Conservation (phyloP, 2,329 filamentous ascomycete genomes). For the Talaromyces verruculosus region DNA sequence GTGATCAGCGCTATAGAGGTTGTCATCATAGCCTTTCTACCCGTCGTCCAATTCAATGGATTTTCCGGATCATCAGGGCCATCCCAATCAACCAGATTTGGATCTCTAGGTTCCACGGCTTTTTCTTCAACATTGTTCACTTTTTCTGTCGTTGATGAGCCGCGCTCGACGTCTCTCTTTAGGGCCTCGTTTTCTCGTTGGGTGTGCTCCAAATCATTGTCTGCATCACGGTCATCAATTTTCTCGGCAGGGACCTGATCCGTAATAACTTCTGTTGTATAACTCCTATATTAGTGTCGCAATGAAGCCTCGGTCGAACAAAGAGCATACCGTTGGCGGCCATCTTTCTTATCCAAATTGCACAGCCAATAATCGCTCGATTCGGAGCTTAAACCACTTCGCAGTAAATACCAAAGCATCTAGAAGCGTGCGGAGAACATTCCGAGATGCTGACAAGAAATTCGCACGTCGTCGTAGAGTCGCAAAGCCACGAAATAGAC, state of each 20-base stretch:
- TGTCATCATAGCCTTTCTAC: conserved; percentile 50
- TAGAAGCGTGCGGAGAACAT: neutral
- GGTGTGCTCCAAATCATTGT: neutral
- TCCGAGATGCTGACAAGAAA: neutral
- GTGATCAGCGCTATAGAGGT: conserved; percentile 51
- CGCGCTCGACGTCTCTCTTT: conserved; percentile 14
- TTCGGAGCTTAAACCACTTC: neutral
- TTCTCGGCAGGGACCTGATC: neutral
- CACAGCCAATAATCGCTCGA: neutral
- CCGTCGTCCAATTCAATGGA: conserved; percentile 59
- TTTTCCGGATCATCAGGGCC: conserved; percentile 58
- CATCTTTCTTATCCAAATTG: neutral
- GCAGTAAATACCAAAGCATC: neutral
- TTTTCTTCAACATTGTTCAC: neutral
- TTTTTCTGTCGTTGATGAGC: conserved; percentile 9
- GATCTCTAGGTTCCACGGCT: conserved; percentile 30
- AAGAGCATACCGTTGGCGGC: neutral
- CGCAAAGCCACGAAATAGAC: neutral
- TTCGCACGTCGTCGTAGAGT: neutral
- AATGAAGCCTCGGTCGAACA: neutral
- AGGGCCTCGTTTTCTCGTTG: neutral
- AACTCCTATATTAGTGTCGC: neutral
- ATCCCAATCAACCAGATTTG: conserved; percentile 61
- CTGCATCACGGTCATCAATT: neutral
- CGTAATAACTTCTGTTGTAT: neutral